These are phyloP conservation scores for Metschnikowia vanudenii DNA, from an alignment of 805 yeast genomes.

Conservation along the genomic window DNA sequence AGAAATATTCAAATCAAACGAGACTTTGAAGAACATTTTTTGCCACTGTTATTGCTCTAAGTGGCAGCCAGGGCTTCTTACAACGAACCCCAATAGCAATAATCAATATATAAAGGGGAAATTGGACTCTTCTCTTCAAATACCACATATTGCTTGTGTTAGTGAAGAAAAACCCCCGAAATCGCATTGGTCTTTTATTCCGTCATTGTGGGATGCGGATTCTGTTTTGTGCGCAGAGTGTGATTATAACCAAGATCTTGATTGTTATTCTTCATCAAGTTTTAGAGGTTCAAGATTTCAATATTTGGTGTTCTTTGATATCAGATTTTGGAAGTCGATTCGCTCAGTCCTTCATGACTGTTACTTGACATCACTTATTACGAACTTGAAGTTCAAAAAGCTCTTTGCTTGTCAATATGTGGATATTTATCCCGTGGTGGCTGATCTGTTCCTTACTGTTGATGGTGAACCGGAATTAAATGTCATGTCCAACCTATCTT, in stretches of 20 bases:
- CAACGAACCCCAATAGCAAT: constrained; percentile 8
- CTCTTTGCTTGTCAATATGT: constrained; percentile 77
- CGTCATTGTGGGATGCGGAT: constrained; percentile 49
- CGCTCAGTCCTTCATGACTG: constrained; percentile 60
- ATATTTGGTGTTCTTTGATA: constrained; percentile 61
- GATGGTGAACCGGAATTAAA: constrained; percentile 91
- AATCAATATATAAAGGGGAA: constrained; percentile 30
- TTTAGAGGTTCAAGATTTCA: constrained; percentile 55
- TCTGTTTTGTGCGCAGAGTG: constrained; percentile 44
- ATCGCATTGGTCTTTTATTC: constrained; percentile 40
- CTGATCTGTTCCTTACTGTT: constrained; percentile 63
- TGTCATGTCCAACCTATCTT: constrained; percentile 66
- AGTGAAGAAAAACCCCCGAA: constrained; percentile 10
- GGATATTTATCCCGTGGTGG: constrained; percentile 73
- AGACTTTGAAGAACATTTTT: constrained; percentile 46
- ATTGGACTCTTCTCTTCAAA: constrained; percentile 33
- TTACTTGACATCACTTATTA: constrained; percentile 61
- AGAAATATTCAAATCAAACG: constrained; percentile 49
- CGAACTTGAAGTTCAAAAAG: constrained; percentile 54
- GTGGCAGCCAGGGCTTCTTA: constrained; percentile 56
- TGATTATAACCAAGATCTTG: constrained; percentile 38
- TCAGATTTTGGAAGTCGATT: constrained; percentile 66
- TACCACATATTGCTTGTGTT: constrained; percentile 33
- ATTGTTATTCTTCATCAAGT: constrained; percentile 26
- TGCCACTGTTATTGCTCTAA: constrained; percentile 57